Evolutionary conservation across 352 stramenopile species (phyloP), one percentile per base, ranked within the genome.

Genomic region (Globisporangium perplexum): DNA sequence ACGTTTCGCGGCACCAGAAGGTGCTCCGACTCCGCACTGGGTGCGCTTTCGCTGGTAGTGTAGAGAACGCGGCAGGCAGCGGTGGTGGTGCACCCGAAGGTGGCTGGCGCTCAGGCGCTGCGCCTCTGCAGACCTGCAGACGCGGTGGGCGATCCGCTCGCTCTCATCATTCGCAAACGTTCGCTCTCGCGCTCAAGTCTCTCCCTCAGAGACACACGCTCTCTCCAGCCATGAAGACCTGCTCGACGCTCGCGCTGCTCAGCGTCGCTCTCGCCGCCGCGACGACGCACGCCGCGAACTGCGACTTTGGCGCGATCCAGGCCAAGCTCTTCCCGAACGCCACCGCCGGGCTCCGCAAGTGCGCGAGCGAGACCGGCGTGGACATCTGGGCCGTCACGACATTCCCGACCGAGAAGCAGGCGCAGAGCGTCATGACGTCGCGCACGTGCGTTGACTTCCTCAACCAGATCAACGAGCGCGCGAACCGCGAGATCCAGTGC

Each of bases 391-490:
- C 50, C 10, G 28, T 78, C 30, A 50, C 12, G 7, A 36, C 36
- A 10, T 76, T 84, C 48, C 75, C 77, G 7, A 86, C 69, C 10
- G 59, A 68, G 38, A 54, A 62, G 7, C 66, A 86, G 60, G 72
- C 69, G 11, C 42, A 77, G 46, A 65, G 54, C 35, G 58, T 88
- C 35, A 67, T 68, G 30, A 66, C 69, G 55, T 73, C 69, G 31
- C 69, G 66, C 41, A 73, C 70, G 51, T 88, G 77, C 63, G 76
- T 81, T 24, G 75, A 83, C 41, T 86, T 76, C 56, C 38, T 86
- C 57, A 88, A 88, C 66, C 77, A 88, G 60, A 66, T 88, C 46
- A 85, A 74, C 62, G 50, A 82, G 50, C 35, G 69, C 45, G 77
- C 77, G 55, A 88, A 88, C 65, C 30, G 50, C 39, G 50, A 67